Base-by-base conservation (phyloP, 2,329 filamentous ascomycete genomes). In the Eurotiales sp. region DNA sequence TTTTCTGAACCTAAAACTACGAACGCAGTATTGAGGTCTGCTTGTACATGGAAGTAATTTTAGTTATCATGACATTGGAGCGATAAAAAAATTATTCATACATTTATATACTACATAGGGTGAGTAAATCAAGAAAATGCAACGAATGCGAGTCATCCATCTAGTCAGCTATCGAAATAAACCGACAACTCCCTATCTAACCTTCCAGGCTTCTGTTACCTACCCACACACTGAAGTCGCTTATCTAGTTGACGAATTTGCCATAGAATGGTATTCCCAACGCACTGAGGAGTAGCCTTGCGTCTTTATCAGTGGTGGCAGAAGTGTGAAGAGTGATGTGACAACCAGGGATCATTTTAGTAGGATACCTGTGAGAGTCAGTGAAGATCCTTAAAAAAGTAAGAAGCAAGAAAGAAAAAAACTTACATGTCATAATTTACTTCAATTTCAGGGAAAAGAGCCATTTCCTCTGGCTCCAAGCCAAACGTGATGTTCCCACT, bases 401-500 rank as follows among this genome's bases (percentile, higher is more conserved):
- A 42, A 10, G 25, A 27, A 27, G 14, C 4, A 8, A 8, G 5
- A 42, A n/a, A 30, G 34, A 46, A 55, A 25, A 55, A 32, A 50
- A 80, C 88, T 80, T 73, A 95, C 90, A 80, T 77, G 72, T 95
- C 89, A 66, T 93, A 96, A 75, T 96, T 96, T 61, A 90, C 83
- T 71, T 96, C 91, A 41, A 99, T 82, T 75, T 99, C 93, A 0
- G 93, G 93, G 73, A 97, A 99, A 58, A 88, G 76, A 46, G 86
- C 83, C 62, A 96, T 83, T 59, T 87, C 83, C 53, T 89, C 85
- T 4, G 85, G 78, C 12, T 79, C 79, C 61, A 99, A 77, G 59
- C 93, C 93, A 69, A 91, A 92, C 8, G 79, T 80, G 59, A 99
- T 79, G 69, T 97, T 96, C 32, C 93, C 93, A 55, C 86, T 86